phyloP scores from a whole-genome alignment of 1,284 basidiomycete genomes.

The Austroboletus niveus region DNA sequence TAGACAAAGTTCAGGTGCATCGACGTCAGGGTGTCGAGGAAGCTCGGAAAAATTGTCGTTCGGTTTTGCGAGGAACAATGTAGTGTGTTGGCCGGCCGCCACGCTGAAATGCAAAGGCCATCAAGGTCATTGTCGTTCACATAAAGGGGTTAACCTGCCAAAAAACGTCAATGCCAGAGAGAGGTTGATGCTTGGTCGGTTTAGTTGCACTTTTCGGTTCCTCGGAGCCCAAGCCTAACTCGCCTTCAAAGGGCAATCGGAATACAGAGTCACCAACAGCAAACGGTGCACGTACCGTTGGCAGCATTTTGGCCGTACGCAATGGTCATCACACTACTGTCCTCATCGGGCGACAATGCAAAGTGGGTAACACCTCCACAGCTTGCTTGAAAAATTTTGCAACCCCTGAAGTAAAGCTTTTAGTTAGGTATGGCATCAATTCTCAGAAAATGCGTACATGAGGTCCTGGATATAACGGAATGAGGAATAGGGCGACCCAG shows the following conservation, averaged over 20 bases:
- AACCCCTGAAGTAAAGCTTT: slow-evolving; percentile 49
- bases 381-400: slow-evolving; percentile 64
- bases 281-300: slow-evolving; percentile 49
- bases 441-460: slow-evolving; percentile 45
- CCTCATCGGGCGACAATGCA: slow-evolving; percentile 69
- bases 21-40: slow-evolving; percentile 74
- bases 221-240: slow-evolving; percentile 79
- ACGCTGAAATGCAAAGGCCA: slow-evolving; percentile 47
- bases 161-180: slow-evolving; percentile 75
- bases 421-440: not conserved
- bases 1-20: slow-evolving; percentile 69
- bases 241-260: slow-evolving; percentile 40
- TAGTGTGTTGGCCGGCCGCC: slow-evolving; percentile 83
- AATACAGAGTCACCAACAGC: not conserved
- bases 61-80: slow-evolving; percentile 75
- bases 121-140: not conserved
- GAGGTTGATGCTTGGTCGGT: slow-evolving; percentile 69
- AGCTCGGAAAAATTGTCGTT: slow-evolving; percentile 69
- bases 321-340: slow-evolving; percentile 75
- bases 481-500: slow-evolving; percentile 77
- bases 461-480: slow-evolving; percentile 83
- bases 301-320: slow-evolving; percentile 83
- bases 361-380: slow-evolving; percentile 93
- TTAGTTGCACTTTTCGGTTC: slow-evolving; percentile 87
- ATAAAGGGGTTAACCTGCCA: slow-evolving; percentile 48